Conservation (phyloP, 2,329 filamentous ascomycete species). For the Ceratocystis destructans region DNA sequence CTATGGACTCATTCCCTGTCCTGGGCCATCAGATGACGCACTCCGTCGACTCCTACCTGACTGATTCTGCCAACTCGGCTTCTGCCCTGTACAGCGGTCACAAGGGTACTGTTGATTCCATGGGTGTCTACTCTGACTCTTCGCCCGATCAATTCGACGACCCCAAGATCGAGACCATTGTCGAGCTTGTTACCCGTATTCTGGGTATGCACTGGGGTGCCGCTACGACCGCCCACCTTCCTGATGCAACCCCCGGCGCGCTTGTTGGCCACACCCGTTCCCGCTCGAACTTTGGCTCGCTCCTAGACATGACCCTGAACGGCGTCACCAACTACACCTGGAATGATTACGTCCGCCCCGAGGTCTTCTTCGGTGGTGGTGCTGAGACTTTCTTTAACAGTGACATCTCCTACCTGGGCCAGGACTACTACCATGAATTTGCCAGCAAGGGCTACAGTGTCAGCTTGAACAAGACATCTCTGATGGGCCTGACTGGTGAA, state of each 20-base stretch:
- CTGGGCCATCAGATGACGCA: conserved; percentile 82
- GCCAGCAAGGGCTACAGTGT: conserved; percentile 57
- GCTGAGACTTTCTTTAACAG: conserved; percentile 66
- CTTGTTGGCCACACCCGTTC: conserved; percentile 58
- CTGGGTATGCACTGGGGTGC: conserved; percentile 48
- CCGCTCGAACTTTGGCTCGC: conserved; percentile 53
- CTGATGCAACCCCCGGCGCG: conserved; percentile 71
- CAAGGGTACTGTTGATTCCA: conserved; percentile 69
- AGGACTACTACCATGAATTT: conserved; percentile 70
- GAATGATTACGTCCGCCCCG: conserved; percentile 59
- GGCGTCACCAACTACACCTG: conserved; percentile 70
- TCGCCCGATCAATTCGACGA: conserved; percentile 63
- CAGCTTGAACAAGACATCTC: conserved; percentile 58
- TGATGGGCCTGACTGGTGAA: conserved; percentile 42
- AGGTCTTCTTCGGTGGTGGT: conserved; percentile 71
- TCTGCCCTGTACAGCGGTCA: conserved; percentile 71
- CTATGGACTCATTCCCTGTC: conserved; percentile 73
- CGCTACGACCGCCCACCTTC: conserved; percentile 67
- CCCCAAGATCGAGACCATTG: conserved; percentile 74
- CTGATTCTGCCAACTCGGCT: conserved; percentile 73
- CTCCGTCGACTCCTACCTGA: conserved; percentile 73
- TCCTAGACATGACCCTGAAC: conserved; percentile 64
- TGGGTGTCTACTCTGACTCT: conserved; percentile 67
- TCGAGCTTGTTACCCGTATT: conserved; percentile 60
- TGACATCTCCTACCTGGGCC: conserved; percentile 49